Percentiles rank a stretch among this genome's conserved stretches.
Conservation (phyloP, 2,329 filamentous ascomycete species). For the Colletotrichum sansevieriae region DNA sequence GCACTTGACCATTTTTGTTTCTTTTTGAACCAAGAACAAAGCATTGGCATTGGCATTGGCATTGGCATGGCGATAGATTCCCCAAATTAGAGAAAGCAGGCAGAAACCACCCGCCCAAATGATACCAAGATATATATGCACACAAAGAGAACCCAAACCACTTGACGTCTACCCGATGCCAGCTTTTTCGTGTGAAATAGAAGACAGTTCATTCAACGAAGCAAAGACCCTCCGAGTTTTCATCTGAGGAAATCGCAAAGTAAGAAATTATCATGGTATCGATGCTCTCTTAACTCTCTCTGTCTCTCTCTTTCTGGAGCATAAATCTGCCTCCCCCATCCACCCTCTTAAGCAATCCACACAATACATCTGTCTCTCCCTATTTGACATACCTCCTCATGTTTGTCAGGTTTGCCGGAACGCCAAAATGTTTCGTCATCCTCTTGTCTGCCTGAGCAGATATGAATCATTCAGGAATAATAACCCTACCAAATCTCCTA, state of each 20-base stretch:
- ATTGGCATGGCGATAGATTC: constrained; percentile 37
- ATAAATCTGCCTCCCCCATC: not conserved
- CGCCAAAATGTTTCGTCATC: not conserved
- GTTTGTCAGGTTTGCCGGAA: constrained; percentile 12
- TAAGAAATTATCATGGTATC: constrained; percentile 23
- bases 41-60: constrained; percentile 38
- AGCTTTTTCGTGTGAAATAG: not conserved
- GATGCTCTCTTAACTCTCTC: not conserved
- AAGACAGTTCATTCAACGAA: not conserved
- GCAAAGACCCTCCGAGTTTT: not conserved
- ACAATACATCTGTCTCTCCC: not conserved
- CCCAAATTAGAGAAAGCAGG: constrained; percentile 14
- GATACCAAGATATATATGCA: constrained; percentile 23
- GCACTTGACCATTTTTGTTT: not conserved
- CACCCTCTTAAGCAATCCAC: not conserved
- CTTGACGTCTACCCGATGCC: not conserved
- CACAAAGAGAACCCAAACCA: not conserved
- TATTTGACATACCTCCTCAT: not conserved
- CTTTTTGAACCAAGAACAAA: not conserved
- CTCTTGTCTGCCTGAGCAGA: not conserved
- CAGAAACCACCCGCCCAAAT: not conserved
- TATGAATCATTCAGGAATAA: not conserved
- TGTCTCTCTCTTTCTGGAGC: constrained; percentile 1
- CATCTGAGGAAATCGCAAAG: not conserved
- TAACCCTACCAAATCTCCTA: not conserved